phyloP scores from a whole-genome alignment of 495 filamentous ascomycete genomes.

The Lophiostoma macrostomum region DNA sequence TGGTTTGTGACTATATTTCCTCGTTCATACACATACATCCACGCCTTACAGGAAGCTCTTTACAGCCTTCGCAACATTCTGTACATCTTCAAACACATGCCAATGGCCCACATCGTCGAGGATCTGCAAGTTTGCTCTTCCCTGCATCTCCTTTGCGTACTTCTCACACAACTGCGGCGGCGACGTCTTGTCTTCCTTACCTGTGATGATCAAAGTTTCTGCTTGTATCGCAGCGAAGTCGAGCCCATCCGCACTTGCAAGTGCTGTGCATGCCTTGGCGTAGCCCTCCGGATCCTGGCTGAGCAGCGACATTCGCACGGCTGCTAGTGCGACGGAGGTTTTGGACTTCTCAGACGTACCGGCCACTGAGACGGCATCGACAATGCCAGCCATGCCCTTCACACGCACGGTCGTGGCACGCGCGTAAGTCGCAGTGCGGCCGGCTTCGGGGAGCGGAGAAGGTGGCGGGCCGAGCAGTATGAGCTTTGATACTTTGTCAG shows the following conservation, averaged over 20 bases:
- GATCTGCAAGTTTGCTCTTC: conserved; percentile 31
- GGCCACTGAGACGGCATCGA: conserved; percentile 44
- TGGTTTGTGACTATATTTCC: too few relatives aligned
- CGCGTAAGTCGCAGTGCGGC: conserved; percentile 43
- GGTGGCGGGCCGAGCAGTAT: conserved; percentile 47
- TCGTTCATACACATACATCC: too few relatives aligned
- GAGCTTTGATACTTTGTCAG: conserved; percentile 42
- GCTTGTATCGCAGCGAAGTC: conserved; percentile 33
- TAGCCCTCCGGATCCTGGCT: conserved; percentile 53
- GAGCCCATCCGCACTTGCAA: conserved; percentile 42
- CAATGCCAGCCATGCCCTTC: conserved; percentile 44
- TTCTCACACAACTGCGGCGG: conserved; percentile 34
- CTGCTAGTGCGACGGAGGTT: conserved; percentile 43
- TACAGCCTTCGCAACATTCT: conserved; percentile 36
- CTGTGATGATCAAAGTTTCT: conserved; percentile 42
- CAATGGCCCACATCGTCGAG: conserved; percentile 47
- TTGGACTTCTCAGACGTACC: conserved; percentile 45
- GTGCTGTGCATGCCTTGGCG: conserved; percentile 52
- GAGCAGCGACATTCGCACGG: conserved; percentile 45
- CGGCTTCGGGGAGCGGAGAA: conserved; percentile 45
- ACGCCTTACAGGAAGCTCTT: conserved; percentile 31
- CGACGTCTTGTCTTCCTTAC: conserved; percentile 46
- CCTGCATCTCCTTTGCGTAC: conserved; percentile 3
- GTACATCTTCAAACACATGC: conserved; percentile 45
- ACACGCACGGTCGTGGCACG: conserved; percentile 47